phyloP scores from a whole-genome alignment of 768 basidiomycete genomes.

The Suillus cothurnatus region DNA sequence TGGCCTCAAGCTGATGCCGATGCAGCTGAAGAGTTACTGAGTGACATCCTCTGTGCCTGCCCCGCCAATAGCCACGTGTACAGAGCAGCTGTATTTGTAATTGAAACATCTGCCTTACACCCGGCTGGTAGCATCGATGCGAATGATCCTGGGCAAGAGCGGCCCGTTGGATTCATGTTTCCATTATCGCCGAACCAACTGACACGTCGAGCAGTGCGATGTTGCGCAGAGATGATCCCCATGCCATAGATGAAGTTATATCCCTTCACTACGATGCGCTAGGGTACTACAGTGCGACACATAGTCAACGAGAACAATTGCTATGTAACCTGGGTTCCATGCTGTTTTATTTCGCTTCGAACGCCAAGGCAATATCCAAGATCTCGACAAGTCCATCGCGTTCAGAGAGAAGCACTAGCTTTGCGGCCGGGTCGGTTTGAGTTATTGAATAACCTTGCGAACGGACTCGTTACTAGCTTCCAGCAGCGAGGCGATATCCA shows the following conservation, averaged over 20 bases:
- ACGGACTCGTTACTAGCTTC: not conserved
- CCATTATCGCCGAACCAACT: not conserved
- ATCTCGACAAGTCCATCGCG: too few relatives aligned
- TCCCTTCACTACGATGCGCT: not conserved
- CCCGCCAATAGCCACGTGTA: not conserved
- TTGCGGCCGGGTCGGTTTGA: too few relatives aligned
- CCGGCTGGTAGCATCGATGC: not conserved
- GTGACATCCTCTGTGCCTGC: not conserved
- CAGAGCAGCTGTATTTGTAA: not conserved
- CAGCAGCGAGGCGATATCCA: too few relatives aligned
- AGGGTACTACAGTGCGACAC: not conserved
- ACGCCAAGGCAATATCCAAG: too few relatives aligned
- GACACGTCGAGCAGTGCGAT: not conserved
- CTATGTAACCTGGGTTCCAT: conserved; percentile 13
- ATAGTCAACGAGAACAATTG: conserved; percentile 6
- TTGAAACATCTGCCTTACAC: not conserved
- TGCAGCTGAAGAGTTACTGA: not conserved
- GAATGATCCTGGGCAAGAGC: not conserved
- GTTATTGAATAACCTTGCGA: not conserved
- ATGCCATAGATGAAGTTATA: not conserved
- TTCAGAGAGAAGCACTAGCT: too few relatives aligned
- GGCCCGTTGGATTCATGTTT: too few relatives aligned
- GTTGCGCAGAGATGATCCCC: not conserved
- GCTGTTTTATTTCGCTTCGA: conserved; percentile 6
- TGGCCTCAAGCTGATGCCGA: not conserved